These are phyloP conservation scores for Huntiella savannae DNA, from an alignment of 2,329 filamentous ascomycete species.

Conservation along the genomic window DNA sequence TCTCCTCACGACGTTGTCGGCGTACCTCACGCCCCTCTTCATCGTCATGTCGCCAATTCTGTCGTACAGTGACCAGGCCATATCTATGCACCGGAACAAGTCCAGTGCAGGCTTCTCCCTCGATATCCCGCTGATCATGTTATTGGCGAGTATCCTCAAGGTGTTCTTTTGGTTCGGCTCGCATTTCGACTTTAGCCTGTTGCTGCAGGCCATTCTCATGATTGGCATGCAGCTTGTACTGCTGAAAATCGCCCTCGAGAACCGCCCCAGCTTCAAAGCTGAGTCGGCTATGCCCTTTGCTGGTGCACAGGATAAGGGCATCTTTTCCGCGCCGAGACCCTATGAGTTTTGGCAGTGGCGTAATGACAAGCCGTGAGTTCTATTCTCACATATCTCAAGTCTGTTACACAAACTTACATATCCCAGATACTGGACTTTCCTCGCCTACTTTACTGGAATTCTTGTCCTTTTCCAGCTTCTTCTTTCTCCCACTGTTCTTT, in stretches of 20 bases:
- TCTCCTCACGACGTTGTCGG: constrained; percentile 30
- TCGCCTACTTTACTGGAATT: constrained; percentile 44
- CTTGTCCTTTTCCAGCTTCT: constrained; percentile 49
- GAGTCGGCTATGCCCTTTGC: constrained; percentile 45
- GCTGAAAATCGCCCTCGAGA: constrained; percentile 48
- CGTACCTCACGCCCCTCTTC: constrained; percentile 42
- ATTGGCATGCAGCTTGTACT: constrained; percentile 42
- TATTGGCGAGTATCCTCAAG: constrained; percentile 46
- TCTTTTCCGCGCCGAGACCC: constrained; percentile 32
- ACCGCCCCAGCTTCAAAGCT: constrained; percentile 41
- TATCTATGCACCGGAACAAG: constrained; percentile 43
- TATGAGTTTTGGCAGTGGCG: constrained; percentile 76
- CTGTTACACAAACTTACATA: constrained; percentile 3
- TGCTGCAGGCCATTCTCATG: constrained; percentile 48
- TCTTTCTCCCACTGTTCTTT: constrained; percentile 38
- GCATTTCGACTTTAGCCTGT: constrained; percentile 41
- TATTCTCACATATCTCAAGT: neutral
- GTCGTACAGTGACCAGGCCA: constrained; percentile 46
- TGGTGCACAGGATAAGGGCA: constrained; percentile 14
- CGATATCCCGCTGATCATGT: constrained; percentile 55
- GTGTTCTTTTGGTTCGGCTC: constrained; percentile 54
- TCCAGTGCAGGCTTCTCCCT: constrained; percentile 51
- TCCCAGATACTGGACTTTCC: constrained; percentile 57
- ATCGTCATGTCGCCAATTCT: constrained; percentile 43
- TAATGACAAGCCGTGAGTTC: constrained; percentile 42